Evolutionary conservation across 1,284 basidiomycete species (phyloP), one percentile per base, ranked within the genome.

Genomic region (Coniophora puteana): DNA sequence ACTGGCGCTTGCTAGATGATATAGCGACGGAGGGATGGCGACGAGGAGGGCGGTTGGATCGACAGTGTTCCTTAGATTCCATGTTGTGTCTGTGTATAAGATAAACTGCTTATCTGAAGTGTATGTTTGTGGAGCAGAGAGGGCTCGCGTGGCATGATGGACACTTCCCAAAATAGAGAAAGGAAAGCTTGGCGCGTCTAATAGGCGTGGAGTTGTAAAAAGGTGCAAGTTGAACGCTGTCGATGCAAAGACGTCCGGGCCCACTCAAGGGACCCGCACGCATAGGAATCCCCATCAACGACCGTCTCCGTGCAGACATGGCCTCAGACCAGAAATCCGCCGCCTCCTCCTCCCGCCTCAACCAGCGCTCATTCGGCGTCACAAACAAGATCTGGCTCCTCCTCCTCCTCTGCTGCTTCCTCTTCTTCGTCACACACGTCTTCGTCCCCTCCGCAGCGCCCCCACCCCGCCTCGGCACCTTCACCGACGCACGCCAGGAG

Each of bases 351-450:
- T 72, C 74, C 3, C 69, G 74, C 42, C 67, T 79, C 50, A 68
- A 63, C 55, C 74, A 75, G 51, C 78, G 77, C 50, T 74, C 59
- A 32, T 61, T 83, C 45, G 79, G 78, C 45, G 69, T 83, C 49
- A 77, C 77, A 4, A 78, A 78, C 58, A 76, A 86, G 44, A 82
- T 89, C 63, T 88, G 84, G 81, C 62, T 77, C 52, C 69, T 89
- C 51, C 51, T 91, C 41, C 55, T 69, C 23, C 62, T 74, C 43
- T 67, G 88, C 48, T 37, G 52, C 35, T 69, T 72, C 52, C 63
- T 92, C 49, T 51, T 89, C 47, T 58, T 72, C 32, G 66, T 89
- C 57, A 82, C 83, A 7, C 79, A 79, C 46, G 74, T 78, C 43
- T 62, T 83, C 28, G 65, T 80, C 25, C 69, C 67, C 24, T 47